These are phyloP conservation scores for Torrubiella hemipterigena DNA, from an alignment of 2,329 filamentous ascomycete species.

Conservation along the genomic window DNA sequence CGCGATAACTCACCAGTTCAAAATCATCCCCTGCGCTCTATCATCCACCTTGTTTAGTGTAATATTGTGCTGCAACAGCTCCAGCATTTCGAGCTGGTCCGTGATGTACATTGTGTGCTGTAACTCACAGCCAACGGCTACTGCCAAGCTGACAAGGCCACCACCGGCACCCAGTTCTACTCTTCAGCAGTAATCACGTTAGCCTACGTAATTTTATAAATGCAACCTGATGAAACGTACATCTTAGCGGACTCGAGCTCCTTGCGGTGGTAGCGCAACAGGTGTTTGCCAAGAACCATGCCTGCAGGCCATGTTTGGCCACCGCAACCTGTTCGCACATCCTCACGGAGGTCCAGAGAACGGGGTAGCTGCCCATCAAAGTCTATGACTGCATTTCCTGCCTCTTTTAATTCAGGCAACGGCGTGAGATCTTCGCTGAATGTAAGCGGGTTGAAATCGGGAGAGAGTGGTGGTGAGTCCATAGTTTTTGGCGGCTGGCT, in stretches of 20 bases:
- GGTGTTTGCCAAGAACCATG: constrained; percentile 74
- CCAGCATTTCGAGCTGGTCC: constrained; percentile 76
- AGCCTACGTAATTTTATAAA: not conserved
- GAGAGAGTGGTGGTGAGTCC: constrained; percentile 16
- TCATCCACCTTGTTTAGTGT: constrained; percentile 59
- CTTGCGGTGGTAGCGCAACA: constrained; percentile 62
- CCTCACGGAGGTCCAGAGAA: constrained; percentile 69
- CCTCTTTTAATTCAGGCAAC: constrained; percentile 45
- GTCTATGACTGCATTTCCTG: constrained; percentile 37
- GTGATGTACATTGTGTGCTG: constrained; percentile 59
- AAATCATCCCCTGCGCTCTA: constrained; percentile 52
- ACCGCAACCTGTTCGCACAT: constrained; percentile 78
- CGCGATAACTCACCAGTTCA: constrained; percentile 73
- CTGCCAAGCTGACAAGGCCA: constrained; percentile 64
- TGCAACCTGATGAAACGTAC: too few species aligned
- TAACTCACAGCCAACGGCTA: constrained; percentile 44
- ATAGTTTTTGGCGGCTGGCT: too few species aligned
- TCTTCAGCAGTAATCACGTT: constrained; percentile 33
- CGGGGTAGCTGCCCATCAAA: constrained; percentile 64
- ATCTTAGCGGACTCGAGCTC: constrained; percentile 56
- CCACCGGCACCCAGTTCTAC: constrained; percentile 88
- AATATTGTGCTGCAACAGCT: constrained; percentile 80
- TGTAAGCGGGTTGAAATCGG: constrained; percentile 35
- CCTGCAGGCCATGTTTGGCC: constrained; percentile 93
- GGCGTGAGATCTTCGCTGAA: constrained; percentile 46